Base-by-base conservation (phyloP, 106 monocot genomes). In the Dendrobium catenatum region DNA sequence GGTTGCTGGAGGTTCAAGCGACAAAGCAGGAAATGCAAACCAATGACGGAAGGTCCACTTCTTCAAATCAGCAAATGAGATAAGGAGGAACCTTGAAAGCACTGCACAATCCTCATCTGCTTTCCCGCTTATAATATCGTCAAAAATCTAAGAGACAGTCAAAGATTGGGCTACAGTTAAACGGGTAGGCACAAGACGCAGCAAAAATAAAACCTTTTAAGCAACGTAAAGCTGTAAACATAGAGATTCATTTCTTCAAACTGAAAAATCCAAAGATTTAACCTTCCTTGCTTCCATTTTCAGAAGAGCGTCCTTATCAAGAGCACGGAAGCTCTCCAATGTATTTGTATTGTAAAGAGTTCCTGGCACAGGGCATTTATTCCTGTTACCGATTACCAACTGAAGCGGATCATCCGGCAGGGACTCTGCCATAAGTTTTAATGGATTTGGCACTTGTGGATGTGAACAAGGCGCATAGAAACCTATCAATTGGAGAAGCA, bases 11-110 rank as follows among this genome's bases (percentile, higher is more conserved):
- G 99, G 93, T 76, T 95, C 85, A 68, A 99, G 86, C 5, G 91
- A 86, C 81, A 95, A 81, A 79, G 99, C 95, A 81, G 99, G 99
- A 85, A 99, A 99, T 10, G 91, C 99, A 84, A 93, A 90, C 93
- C 89, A 93, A 79, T 95, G 91, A 73, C 86, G 76, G 79, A 99
- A 95, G 16, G 74, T 88, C 93, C 93, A 95, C 78, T 87, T 99
- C 73, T 99, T 99, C 54, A 99, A 47, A 89, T 99, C 99, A 61
- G 99, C 93, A 84, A 86, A 99, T 41, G 99, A 93, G 80, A 95
- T 95, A 18, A 99, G 41, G 84, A 95, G 84, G 77, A 95, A 99
- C 78, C 95, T 95, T 24, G 86, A 85, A 55, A 99, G 95, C 58
- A 95, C 9, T 49, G 87, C 40, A 42, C 87, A 61, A 24, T 99